Conservation (phyloP, 345 rosid species). For the Salix brachista region DNA sequence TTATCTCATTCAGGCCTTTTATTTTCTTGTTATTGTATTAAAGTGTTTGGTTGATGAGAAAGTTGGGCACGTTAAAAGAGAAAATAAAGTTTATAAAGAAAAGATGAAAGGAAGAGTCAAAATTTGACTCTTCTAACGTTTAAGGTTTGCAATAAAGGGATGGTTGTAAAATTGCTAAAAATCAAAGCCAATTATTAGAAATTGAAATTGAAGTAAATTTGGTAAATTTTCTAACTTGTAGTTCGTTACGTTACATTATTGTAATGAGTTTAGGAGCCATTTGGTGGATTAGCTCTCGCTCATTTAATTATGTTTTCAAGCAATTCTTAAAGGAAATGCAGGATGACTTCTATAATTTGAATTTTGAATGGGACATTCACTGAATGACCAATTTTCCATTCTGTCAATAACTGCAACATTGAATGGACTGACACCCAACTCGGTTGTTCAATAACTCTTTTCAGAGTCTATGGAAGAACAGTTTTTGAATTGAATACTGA, state of each 20-base stretch:
- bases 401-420: slow-evolving; percentile 13
- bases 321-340: background rate
- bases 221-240: background rate
- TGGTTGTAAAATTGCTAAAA: background rate
- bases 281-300: background rate
- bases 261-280: background rate
- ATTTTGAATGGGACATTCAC: background rate
- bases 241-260: background rate
- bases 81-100: background rate
- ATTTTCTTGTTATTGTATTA: background rate
- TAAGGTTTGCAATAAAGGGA: background rate
- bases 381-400: background rate
- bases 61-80: background rate
- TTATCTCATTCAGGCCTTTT: background rate
- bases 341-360: background rate
- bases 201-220: background rate
- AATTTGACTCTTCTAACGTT: background rate
- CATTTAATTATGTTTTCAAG: background rate
- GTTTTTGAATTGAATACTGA: background rate
- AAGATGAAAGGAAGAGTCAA: background rate
- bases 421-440: slow-evolving; percentile 8
- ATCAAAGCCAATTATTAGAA: background rate
- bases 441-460: slow-evolving; percentile 9
- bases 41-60: slow-evolving; percentile 17
- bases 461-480: slow-evolving; percentile 11